Base-by-base conservation (phyloP, 2,329 filamentous ascomycete species). In the Fusarium hainanense region DNA sequence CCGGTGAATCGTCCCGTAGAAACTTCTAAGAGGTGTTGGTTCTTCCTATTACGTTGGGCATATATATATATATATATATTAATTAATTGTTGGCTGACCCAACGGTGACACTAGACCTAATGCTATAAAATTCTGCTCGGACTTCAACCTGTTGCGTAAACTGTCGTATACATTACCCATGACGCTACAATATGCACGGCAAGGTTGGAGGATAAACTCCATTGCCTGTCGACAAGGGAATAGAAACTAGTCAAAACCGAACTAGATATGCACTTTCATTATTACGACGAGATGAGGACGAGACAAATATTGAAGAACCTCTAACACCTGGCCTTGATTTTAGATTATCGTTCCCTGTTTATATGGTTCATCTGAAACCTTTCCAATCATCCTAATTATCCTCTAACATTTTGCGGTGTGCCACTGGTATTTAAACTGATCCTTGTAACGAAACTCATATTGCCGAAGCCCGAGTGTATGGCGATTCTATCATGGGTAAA, bases 381-480 rank as follows among this genome's bases (percentile, higher is more conserved):
- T 68, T 25, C n/a, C 25, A 20, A 46, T 44, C 40, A 56, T 47
- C 44, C 54, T 40, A 65, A 61, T 49, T 40, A 51, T 11, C 44
- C 37, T 58, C 20, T 56, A 49, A 55, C 34, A 30, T 40, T 51
- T 54, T 44, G 28, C 51, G 50, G 34, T 49, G 25, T 32, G 63
- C 63, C 63, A 59, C 54, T 64, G 46, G 58, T 32, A 37, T 68
- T 52, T 42, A 40, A 65, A 46, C 43, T 61, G 59, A 55, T 60
- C 55, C 66, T 69, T 68, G 60, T 58, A 63, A 47, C 60, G 59
- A 46, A 50, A 64, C 47, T 57, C 46, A 63, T 58, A 54, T 56
- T 58, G 62, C 72, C 72, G 60, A 70, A 63, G 58, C 66, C 63
- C 58, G 64, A 48, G 50, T 65, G 21, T 51, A 51, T 51, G 55